phyloP scores from a whole-genome alignment of 805 yeast genomes.

The Tetrapisispora namnaoensis region DNA sequence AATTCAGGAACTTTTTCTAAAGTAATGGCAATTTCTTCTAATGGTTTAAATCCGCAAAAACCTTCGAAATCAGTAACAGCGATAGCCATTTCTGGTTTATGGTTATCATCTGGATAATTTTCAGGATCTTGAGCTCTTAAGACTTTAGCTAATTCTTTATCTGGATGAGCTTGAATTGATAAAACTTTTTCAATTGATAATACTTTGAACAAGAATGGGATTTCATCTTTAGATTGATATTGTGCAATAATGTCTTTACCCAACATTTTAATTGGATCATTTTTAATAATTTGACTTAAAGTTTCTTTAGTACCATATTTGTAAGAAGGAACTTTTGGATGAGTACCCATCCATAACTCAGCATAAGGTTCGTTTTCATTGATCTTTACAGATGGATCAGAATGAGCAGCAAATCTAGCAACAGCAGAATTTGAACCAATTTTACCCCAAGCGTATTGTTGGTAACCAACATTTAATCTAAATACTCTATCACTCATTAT shows the following conservation, averaged over 20 bases:
- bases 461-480: constrained; percentile 42
- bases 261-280: constrained; percentile 48
- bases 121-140: constrained; percentile 78
- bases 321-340: constrained; percentile 78
- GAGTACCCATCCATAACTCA: constrained; percentile 99
- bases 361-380: constrained; percentile 85
- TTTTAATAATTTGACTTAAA: constrained; percentile 57
- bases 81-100: constrained; percentile 99
- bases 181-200: constrained; percentile 87
- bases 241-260: constrained; percentile 49
- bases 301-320: constrained; percentile 45
- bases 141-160: constrained; percentile 68
- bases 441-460: constrained; percentile 84
- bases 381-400: constrained; percentile 51
- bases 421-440: constrained; percentile 78
- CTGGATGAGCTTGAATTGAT: constrained; percentile 97
- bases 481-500: constrained; percentile 25
- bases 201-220: constrained; percentile 92
- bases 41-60: constrained; percentile 94
- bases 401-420: constrained; percentile 70
- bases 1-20: constrained; percentile 72
- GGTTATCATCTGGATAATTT: constrained; percentile 95
- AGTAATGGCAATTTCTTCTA: constrained; percentile 61
- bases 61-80: constrained; percentile 96
- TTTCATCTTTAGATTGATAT: constrained; percentile 59